Evolutionary conservation across 371 early-diverging fungal species (phyloP), one percentile per base, ranked within the genome.

Genomic region (Mucor piriformis): DNA sequence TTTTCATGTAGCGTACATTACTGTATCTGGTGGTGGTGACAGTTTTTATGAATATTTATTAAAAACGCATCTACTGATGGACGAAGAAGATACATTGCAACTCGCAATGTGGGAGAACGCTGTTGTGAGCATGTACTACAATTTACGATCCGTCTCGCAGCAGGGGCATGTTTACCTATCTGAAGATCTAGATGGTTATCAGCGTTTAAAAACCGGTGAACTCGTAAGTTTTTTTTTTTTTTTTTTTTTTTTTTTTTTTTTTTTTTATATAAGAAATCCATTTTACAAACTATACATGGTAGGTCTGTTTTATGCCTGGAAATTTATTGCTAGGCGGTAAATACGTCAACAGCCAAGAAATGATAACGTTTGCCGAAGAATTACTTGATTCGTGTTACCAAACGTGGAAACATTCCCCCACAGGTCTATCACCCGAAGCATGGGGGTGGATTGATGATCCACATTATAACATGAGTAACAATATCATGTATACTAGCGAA

Each of bases 1-100:
- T 29, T 4, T 29, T 8, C 8, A 8, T 29, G 8, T 18, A 42
- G 42, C 63, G 61, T 66, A 71, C 35, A 53, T 90, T 65, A 81
- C 83, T 29, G 76, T 77, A 21, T 82, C 82, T 16, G 78, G 79
- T 13, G 83, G 85, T 3, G 91, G 91, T 0, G 97, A 97, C 64
- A 92, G 92, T 59, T 97, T 92, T 69, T 97, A 96, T 72, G 88
- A 92, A 73, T 92, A 91, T 59, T 66, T 90, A 38, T 69, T 91
- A 18, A 91, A 92, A 64, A 78, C 87, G 25, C 84, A 85, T 75
- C 63, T 91, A 10, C 37, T 83, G 23, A 65, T 84, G 70, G 70
- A 74, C 50, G 85, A 75, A 51, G 59, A 81, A 18, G 73, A 78
- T 61, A 73, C 79, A 50, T 63, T 76, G 25, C 72, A 72, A 57